Evolutionary conservation across 192 early-diverging fungal genomes (phyloP), one percentile per base, ranked within the genome.

Genomic region (Gigaspora rosea): DNA sequence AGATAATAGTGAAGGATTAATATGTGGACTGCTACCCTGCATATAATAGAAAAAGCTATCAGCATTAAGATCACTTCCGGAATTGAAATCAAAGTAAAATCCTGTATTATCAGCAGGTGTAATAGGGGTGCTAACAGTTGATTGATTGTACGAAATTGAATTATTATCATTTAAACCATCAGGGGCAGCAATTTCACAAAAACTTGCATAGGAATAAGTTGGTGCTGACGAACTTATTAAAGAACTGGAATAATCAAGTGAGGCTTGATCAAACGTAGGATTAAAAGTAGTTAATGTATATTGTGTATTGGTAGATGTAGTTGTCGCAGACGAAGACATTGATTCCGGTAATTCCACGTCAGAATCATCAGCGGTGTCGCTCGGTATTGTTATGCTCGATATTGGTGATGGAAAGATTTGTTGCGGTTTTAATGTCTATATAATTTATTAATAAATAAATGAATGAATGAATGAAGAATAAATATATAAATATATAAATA

Each of bases 341-440:
- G 75, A 68, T 36, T 76, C 75, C 0, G 75, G 11, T 52, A 76
- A 54, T 11, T 76, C 75, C 11, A 20, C 32, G 54, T 76, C 64
- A 20, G 75, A 76, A 4, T 76, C 75, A 56, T 76, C 75, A 15
- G 48, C 12, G 11, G 64, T 65, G 41, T 76, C 75, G 22, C 2
- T 76, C 3, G 75, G 75, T 36, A 76, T 76, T 51, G 63, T 76
- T 16, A 76, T 76, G 33, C 72, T 74, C 15, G 58, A 62, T 61
- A 58, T 13, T 48, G 13, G 33, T 41, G 20, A 47, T 62, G 12
- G 36, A 48, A 36, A 11, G 18, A 58, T 32, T 49, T 27, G 27
- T 46, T 46, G 72, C 48, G 12, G 18, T 35, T 74, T 10, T 0
- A 7, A 32, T 32, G 56, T 1, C 51, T 18, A 54, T 54, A 73